Evolutionary conservation across 768 basidiomycete species (phyloP).

Genomic region (Fomitopsis serialis): DNA sequence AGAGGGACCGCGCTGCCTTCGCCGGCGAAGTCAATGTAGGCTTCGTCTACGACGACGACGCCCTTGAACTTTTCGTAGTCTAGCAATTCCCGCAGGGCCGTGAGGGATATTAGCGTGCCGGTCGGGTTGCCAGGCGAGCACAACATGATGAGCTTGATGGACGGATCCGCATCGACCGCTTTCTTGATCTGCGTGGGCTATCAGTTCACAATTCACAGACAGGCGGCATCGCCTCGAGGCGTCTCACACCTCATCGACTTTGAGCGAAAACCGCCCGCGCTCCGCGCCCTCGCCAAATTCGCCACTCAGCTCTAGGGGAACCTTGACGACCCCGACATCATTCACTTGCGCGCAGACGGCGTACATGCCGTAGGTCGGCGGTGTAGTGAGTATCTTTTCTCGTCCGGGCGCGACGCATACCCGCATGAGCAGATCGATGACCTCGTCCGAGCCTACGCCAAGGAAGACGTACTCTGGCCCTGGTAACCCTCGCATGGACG

Average conservation of each 20-base stretch:
- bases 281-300: constrained; percentile 69
- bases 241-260: constrained; percentile 62
- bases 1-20: constrained; percentile 62
- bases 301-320: constrained; percentile 59
- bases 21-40: constrained; percentile 91
- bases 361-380: constrained; percentile 99
- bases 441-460: constrained; percentile 95
- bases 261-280: constrained; percentile 65
- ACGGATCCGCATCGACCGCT: constrained; percentile 60
- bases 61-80: constrained; percentile 84
- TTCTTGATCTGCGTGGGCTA: constrained; percentile 54
- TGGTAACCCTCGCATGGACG: constrained; percentile 64
- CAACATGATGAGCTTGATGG: constrained; percentile 88
- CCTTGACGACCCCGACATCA: constrained; percentile 78
- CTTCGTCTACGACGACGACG: constrained; percentile 92
- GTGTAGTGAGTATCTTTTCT: constrained; percentile 84
- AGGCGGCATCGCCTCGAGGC: not conserved
- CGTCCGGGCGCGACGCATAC: constrained; percentile 74
- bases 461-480: constrained; percentile 68
- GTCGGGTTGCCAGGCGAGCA: constrained; percentile 98
- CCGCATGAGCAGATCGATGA: constrained; percentile 91
- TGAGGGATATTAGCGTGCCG: constrained; percentile 76
- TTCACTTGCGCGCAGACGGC: constrained; percentile 92
- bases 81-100: constrained; percentile 61
- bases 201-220: not conserved